Percentiles rank a stretch among this genome's conserved stretches.
Evolutionary conservation across 2,329 filamentous ascomycete genomes (phyloP).

Genomic region (Didymella pinodella): DNA sequence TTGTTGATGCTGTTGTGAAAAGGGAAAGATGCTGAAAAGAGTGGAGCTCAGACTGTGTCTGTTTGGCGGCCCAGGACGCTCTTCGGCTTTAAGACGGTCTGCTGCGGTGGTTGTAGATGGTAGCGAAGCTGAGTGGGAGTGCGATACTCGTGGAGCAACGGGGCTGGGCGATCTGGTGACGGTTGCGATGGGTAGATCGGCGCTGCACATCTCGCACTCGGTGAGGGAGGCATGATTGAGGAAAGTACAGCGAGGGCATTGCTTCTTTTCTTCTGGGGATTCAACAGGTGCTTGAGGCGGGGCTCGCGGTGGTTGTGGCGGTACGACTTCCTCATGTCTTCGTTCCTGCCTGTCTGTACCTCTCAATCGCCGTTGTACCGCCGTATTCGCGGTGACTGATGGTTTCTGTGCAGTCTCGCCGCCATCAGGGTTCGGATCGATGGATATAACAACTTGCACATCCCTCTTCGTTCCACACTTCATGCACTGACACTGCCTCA

Average conservation of each 20-base stretch:
- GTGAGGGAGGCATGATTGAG: conserved; percentile 44
- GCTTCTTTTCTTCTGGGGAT: conserved; percentile 42
- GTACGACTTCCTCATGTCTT: conserved; percentile 24
- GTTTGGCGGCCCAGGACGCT: conserved; percentile 34
- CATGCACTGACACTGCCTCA: conserved; percentile 45
- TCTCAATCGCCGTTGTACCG: conserved; percentile 21
- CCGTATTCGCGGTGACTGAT: conserved; percentile 27
- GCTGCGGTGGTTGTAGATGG: conserved; percentile 29
- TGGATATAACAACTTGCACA: conserved; percentile 44
- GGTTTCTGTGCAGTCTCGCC: conserved; percentile 22
- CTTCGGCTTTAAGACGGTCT: conserved; percentile 4
- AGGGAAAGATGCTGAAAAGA: conserved; percentile 48
- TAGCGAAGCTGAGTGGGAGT: conserved; percentile 42
- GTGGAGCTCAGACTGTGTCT: conserved; percentile 46
- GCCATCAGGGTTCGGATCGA: conserved; percentile 40
- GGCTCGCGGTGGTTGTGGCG: conserved; percentile 30
- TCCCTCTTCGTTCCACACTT: conserved; percentile 48
- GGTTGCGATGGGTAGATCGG: conserved; percentile 34
- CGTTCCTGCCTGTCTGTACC: conserved; percentile 3
- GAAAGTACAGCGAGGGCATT: conserved; percentile 48
- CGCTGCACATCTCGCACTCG: conserved; percentile 46
- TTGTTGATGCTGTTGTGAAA: conserved; percentile 44
- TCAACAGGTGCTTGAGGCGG: conserved; percentile 19
- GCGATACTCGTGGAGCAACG: conserved; percentile 24
- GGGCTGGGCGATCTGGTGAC: conserved; percentile 39